Percentiles rank a stretch among this genome's conserved stretches.
Conservation (phyloP, 192 early-diverging fungal genomes). For the Cetraspora pellucida region DNA sequence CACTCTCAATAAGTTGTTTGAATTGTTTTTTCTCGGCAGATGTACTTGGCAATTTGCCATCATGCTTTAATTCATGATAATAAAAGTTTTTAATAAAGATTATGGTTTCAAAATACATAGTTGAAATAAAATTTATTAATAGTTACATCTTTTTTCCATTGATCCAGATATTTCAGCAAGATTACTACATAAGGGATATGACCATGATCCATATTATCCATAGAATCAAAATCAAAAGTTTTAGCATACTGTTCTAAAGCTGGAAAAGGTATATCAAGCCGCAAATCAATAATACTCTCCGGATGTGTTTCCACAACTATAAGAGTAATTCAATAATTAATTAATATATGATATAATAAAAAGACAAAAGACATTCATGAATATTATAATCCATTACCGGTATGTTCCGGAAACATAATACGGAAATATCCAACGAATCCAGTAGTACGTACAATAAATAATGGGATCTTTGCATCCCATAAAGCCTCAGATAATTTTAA, state of each 20-base stretch:
- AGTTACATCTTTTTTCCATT: constrained; percentile 69
- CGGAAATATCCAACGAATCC: constrained; percentile 82
- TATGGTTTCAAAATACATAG: neutral
- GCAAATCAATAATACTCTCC: constrained; percentile 74
- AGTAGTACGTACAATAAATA: constrained; percentile 68
- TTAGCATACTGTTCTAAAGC: constrained; percentile 64
- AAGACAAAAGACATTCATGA: constrained; percentile 13
- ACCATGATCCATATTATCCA: constrained; percentile 70
- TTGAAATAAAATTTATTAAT: no score
- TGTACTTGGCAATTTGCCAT: constrained; percentile 60
- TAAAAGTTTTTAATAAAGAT: neutral
- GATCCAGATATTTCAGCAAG: constrained; percentile 73
- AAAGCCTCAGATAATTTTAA: constrained; percentile 64
- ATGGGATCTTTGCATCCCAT: constrained; percentile 59
- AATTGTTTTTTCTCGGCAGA: constrained; percentile 67
- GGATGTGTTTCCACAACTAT: constrained; percentile 92
- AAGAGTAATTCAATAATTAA: neutral
- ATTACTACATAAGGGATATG: constrained; percentile 89
- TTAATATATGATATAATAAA: constrained; percentile 15
- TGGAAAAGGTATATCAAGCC: constrained; percentile 82
- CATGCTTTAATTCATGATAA: constrained; percentile 44
- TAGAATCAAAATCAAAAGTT: constrained; percentile 64
- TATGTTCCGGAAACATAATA: constrained; percentile 75
- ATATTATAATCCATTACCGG: constrained; percentile 57
- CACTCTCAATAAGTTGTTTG: constrained; percentile 59